Evolutionary conservation across 2,329 filamentous ascomycete genomes (phyloP).

Genomic region (Aureobasidium musti): DNA sequence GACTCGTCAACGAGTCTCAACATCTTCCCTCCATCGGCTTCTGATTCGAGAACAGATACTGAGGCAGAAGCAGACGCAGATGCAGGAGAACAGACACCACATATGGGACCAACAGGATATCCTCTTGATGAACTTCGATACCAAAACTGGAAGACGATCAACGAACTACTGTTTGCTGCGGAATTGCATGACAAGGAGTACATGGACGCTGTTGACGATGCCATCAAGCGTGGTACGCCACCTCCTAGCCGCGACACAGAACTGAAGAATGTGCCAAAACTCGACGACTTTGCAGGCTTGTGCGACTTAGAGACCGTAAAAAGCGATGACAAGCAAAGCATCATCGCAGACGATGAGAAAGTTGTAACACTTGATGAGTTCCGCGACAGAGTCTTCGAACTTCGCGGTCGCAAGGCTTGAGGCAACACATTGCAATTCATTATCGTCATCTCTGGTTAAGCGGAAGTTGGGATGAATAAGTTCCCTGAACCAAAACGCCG

Average conservation of each 20-base stretch:
- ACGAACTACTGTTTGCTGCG: conserved; percentile 46
- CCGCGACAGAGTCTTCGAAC: conserved; percentile 6
- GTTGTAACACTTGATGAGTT: conserved; percentile 2
- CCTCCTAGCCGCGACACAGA: conserved; percentile 32
- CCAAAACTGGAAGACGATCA: conserved; percentile 53
- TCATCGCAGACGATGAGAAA: background rate
- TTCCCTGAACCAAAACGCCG: conserved; percentile 8
- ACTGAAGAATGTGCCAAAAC: background rate
- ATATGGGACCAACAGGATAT: conserved; percentile 44
- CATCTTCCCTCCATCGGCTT: background rate
- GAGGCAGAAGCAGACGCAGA: background rate
- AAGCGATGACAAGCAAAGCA: background rate
- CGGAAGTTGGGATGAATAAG: background rate
- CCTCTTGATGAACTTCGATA: conserved; percentile 51
- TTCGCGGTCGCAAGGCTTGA: conserved; percentile 24
- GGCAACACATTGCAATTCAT: conserved; percentile 1
- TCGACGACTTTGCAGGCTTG: conserved; percentile 4
- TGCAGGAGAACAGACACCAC: conserved; percentile 14
- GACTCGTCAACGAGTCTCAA: conserved; percentile 31
- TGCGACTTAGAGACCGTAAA: background rate
- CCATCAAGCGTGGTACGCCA: conserved; percentile 34
- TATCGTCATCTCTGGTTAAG: conserved; percentile 16
- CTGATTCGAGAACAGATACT: background rate
- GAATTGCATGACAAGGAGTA: conserved; percentile 37
- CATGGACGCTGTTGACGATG: conserved; percentile 36